phyloP scores from a whole-genome alignment of 805 yeast species.

The Teunomyces panamensis region DNA sequence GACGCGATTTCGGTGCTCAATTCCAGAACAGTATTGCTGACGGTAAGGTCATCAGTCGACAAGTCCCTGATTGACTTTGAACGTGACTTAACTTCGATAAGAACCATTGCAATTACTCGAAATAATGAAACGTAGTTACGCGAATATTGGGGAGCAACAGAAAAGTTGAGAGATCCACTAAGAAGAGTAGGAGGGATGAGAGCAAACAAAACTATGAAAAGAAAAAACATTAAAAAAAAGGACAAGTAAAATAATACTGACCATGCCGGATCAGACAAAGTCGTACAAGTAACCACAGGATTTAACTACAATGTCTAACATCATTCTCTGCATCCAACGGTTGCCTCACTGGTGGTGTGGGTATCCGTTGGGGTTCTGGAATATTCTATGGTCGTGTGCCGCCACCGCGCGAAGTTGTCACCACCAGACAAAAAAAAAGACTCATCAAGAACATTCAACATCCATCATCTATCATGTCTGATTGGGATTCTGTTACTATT shows the following conservation, averaged over 20 bases:
- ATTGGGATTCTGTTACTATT: slow-evolving; percentile 90
- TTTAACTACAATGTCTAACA: no score
- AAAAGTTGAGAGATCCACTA: background rate
- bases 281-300: no score
- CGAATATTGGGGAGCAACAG: no score
- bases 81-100: slow-evolving; percentile 55
- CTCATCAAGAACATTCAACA: background rate
- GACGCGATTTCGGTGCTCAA: slow-evolving; percentile 44
- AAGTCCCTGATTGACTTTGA: slow-evolving; percentile 55
- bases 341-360: no score
- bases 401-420: background rate
- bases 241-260: no score
- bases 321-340: background rate
- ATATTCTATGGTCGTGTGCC: slow-evolving; percentile 2
- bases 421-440: background rate
- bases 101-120: slow-evolving; percentile 32
- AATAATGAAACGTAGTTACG: no score
- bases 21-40: slow-evolving; percentile 36
- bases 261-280: no score
- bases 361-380: background rate
- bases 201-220: no score
- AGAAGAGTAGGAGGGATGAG: no score
- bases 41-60: slow-evolving; percentile 35
- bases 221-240: no score
- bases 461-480: slow-evolving; percentile 40